phyloP scores from a whole-genome alignment of 2,329 filamentous ascomycete genomes.

The Chaetomium sp. region DNA sequence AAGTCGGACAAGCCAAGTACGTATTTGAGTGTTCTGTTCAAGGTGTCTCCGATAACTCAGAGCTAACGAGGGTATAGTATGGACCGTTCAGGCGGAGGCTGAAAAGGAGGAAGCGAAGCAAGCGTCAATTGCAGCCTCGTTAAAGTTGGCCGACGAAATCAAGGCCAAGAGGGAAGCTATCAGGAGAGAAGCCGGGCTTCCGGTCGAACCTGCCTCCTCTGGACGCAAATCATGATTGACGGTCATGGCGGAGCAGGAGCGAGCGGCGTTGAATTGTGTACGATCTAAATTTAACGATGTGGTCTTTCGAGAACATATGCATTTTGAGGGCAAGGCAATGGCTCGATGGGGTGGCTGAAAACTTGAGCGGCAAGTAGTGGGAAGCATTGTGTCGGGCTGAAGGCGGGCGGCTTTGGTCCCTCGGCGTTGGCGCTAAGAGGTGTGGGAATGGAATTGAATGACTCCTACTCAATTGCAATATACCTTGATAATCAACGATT shows the following conservation, averaged over 20 bases:
- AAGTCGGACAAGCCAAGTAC: slow-evolving; percentile 88
- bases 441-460: too few species aligned
- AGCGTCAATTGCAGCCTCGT: slow-evolving; percentile 30
- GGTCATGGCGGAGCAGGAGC: not conserved
- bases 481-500: too few species aligned
- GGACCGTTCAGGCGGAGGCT: slow-evolving; percentile 43
- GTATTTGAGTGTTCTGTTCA: slow-evolving; percentile 27
- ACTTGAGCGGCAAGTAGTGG: too few species aligned
- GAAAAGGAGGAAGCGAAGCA: slow-evolving; percentile 39
- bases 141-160: slow-evolving; percentile 36
- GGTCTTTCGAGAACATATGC: too few species aligned
- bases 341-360: too few species aligned
- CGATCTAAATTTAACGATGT: too few species aligned
- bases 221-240: slow-evolving; percentile 3
- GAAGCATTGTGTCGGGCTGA: too few species aligned
- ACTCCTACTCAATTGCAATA: too few species aligned
- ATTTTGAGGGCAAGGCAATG: too few species aligned
- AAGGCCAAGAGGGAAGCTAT: slow-evolving; percentile 42
- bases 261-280: not conserved
- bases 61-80: slow-evolving; percentile 33
- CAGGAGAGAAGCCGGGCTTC: slow-evolving; percentile 42
- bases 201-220: slow-evolving; percentile 29
- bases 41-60: not conserved
- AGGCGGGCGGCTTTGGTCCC: too few species aligned
- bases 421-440: too few species aligned